Percentiles rank a stretch among this genome's conserved stretches.
Conservation (phyloP, 305 asterid genomes). For the Rubia peregrina region DNA sequence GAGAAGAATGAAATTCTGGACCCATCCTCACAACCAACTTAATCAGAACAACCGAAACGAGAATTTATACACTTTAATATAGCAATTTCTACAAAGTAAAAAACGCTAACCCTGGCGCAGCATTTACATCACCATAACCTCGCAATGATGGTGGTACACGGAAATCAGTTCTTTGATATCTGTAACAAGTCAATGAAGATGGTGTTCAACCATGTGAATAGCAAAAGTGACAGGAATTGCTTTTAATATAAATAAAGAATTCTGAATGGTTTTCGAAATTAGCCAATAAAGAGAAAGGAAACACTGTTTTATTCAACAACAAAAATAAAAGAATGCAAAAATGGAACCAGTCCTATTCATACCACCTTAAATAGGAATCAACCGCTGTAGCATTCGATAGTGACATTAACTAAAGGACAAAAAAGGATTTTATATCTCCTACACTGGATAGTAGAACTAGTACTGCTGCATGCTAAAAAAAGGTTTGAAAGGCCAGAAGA, state of each 20-base stretch:
- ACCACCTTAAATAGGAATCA: neutral
- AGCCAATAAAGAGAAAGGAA: neutral
- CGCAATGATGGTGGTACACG: constrained; percentile 71
- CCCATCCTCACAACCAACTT: neutral
- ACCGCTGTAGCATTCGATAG: neutral
- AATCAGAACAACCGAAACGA: neutral
- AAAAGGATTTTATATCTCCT: neutral
- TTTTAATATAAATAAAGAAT: neutral
- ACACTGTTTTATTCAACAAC: neutral
- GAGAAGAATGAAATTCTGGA: neutral
- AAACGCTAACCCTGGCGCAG: constrained; percentile 43
- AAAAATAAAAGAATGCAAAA: neutral
- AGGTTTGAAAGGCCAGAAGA: neutral
- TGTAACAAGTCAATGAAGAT: constrained; percentile 21
- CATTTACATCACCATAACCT: constrained; percentile 39
- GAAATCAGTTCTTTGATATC: constrained; percentile 74
- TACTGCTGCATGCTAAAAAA: neutral
- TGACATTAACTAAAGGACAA: neutral
- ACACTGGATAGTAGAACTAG: neutral
- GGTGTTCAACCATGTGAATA: neutral
- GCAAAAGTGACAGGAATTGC: neutral
- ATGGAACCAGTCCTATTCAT: neutral
- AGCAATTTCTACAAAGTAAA: neutral
- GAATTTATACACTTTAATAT: neutral
- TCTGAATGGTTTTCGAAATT: neutral